A percentile compares a stretch with the other conserved stretches of the same genome.
Conservation (phyloP, 1,284 basidiomycete species). For the Apiotrichum mycotoxinovorans region DNA sequence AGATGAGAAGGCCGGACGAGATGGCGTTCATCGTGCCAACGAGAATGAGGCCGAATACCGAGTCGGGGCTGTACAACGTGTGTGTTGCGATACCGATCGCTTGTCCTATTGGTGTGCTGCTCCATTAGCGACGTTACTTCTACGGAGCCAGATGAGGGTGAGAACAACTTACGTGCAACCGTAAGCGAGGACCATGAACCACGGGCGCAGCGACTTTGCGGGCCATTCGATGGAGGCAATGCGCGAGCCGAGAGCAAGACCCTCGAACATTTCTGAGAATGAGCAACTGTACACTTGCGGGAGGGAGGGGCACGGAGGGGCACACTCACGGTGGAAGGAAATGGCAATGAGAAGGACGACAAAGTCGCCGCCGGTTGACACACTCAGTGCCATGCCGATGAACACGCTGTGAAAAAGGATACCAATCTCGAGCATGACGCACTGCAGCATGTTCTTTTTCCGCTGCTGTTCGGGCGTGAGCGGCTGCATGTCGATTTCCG, state of each 20-base stretch:
- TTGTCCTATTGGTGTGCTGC: constrained; percentile 19
- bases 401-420: constrained; percentile 15
- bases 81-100: constrained; percentile 20
- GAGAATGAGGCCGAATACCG: constrained; percentile 1
- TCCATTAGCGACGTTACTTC: background rate
- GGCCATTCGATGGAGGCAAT: constrained; percentile 19
- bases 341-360: constrained; percentile 53
- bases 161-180: background rate
- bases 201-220: constrained; percentile 8
- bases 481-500: background rate
- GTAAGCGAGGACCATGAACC: constrained; percentile 11
- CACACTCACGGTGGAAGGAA: constrained; percentile 55
- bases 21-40: constrained; percentile 28
- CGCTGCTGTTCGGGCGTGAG: constrained; percentile 3
- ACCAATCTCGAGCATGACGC: constrained; percentile 47
- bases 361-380: constrained; percentile 46
- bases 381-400: constrained; percentile 40
- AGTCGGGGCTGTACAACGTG: constrained; percentile 4
- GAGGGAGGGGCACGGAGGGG: accelerated
- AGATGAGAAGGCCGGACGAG: constrained; percentile 29
- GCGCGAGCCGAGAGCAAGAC: constrained; percentile 31
- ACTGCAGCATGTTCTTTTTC: constrained; percentile 5
- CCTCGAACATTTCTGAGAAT: constrained; percentile 27
- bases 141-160: too few relatives aligned
- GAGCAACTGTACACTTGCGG: too few relatives aligned